phyloP scores from a whole-genome alignment of 2,329 filamentous ascomycete genomes.

The Aspergillus sp. region DNA sequence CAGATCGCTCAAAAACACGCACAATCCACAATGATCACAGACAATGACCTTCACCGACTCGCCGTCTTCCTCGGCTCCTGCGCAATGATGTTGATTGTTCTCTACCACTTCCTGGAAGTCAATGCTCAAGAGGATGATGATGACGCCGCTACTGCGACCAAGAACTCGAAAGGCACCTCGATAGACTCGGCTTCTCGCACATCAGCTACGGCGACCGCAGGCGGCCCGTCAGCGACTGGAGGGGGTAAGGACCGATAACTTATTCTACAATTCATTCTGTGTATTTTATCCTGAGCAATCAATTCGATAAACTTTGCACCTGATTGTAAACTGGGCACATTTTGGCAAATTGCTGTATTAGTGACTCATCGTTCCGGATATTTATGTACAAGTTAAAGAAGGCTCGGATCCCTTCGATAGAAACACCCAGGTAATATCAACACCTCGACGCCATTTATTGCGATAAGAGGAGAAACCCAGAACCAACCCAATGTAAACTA shows the following conservation, averaged over 20 bases:
- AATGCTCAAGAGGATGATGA: conserved; percentile 65
- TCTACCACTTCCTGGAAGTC: conserved; percentile 96
- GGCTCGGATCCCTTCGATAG: neutral
- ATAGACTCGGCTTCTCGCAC: conserved; percentile 5
- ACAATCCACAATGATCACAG: conserved; percentile 78
- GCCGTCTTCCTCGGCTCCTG: conserved; percentile 89
- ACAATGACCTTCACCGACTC: conserved; percentile 84
- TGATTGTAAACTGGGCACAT: neutral
- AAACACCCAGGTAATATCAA: neutral
- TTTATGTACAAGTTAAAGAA: neutral
- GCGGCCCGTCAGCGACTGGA: conserved; percentile 14
- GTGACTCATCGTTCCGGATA: neutral
- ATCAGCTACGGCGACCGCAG: conserved; percentile 12
- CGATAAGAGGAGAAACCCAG: neutral
- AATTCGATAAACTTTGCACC: neutral
- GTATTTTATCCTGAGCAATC: neutral
- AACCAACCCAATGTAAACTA: neutral
- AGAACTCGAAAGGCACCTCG: conserved; percentile 13
- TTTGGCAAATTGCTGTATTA: too few species aligned
- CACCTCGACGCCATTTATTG: neutral
- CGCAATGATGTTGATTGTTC: conserved; percentile 86
- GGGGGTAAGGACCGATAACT: conserved; percentile 18
- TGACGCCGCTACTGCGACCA: conserved; percentile 9
- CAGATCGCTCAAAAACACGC: neutral
- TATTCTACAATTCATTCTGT: neutral